Base-by-base conservation (phyloP, 2,329 filamentous ascomycete genomes). In the Onygenales sp. region DNA sequence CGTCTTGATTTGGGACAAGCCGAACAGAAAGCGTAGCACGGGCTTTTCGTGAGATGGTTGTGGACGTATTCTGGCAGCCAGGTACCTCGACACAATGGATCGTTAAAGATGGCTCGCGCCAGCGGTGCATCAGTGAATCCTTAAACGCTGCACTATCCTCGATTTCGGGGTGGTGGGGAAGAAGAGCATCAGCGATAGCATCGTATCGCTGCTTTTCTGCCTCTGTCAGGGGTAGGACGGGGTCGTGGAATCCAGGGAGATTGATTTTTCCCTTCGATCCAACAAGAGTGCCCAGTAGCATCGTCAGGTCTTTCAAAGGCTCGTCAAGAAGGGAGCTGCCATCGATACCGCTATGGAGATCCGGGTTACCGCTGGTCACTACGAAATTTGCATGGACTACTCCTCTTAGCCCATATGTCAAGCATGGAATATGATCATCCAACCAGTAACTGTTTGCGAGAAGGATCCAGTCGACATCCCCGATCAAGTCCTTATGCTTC, bases 371-470 rank as follows among this genome's bases (percentile, higher is more conserved):
- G 54, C 90, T 94, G 58, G 94, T 86, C 31, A 98, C 84, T 56
- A 90, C 86, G 5, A 97, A 80, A 0, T 89, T 95, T 4, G 91
- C 92, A 67, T 97, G 92, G 21, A 98, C 85, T 31, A 98, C 92
- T 27, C 93, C 93, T 48, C 93, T 83, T 6, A 97, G 78, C 1
- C 93, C 93, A 57, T 98, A 98, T 0, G 93, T 98, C 54, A 98
- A 74, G 66, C 93, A 98, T 0, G 93, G 93, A 2, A 94, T 90
- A 59, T 94, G 86, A 64, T 98, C 92, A 65, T 97, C 90, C 1
- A 98, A 78, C 93, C 93, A 98, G 74, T 98, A 98, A 70, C 91
- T 96, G 74, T 98, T 98, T 21, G 93, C 92, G 39, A 98, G 76
- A 34, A 98, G 74, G 52, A 98, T 93, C 76, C 93, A 97, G 70